phyloP scores from a whole-genome alignment of 1,139 yeast genomes.

The Saccharomyces hybrid region DNA sequence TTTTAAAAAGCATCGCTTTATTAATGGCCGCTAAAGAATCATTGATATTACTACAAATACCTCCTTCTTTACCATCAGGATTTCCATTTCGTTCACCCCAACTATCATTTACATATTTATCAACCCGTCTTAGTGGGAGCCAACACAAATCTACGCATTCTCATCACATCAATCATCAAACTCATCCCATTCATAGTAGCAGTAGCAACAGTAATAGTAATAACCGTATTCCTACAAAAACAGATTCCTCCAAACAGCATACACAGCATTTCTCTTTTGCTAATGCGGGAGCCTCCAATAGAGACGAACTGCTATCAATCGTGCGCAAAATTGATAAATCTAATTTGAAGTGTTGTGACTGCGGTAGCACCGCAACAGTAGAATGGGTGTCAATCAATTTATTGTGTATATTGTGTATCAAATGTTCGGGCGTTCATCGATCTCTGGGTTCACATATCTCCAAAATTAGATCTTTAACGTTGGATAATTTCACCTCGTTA shows the following conservation, averaged over 20 bases:
- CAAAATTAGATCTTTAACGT: slow-evolving; percentile 66
- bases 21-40: neutral
- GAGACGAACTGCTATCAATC: slow-evolving; percentile 27
- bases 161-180: neutral
- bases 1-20: neutral
- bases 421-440: slow-evolving; percentile 73
- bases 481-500: slow-evolving; percentile 58
- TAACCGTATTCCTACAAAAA: neutral
- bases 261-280: neutral
- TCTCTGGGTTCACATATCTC: slow-evolving; percentile 69
- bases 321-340: slow-evolving; percentile 48
- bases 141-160: neutral
- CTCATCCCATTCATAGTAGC: neutral
- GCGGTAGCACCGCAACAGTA: slow-evolving; percentile 55
- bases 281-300: neutral
- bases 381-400: slow-evolving; percentile 87
- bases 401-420: slow-evolving; percentile 67
- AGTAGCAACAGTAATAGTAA: neutral
- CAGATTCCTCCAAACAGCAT: neutral
- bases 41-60: neutral
- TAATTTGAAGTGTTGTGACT: slow-evolving; percentile 70
- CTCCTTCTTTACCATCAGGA: neutral
- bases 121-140: neutral
- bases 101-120: neutral
- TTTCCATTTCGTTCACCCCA: neutral